A percentile compares a stretch with the other conserved stretches of the same genome.
phyloP scores from a whole-genome alignment of 805 yeast genomes.

The Barnettozyma californica region DNA sequence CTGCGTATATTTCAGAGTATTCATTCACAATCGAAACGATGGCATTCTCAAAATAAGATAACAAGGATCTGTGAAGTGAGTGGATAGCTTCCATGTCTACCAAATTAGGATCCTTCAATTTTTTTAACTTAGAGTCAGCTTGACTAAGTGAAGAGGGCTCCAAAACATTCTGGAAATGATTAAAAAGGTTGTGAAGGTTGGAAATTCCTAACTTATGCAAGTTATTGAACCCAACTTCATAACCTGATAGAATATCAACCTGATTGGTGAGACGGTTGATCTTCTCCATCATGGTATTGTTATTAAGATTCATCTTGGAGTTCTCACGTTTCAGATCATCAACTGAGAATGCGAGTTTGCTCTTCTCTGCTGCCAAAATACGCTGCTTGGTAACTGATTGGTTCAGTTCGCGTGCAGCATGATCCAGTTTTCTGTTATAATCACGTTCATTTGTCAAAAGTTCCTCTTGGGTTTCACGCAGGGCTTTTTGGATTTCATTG shows the following conservation, averaged over 20 bases:
- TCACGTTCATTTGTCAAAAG: conserved; percentile 29
- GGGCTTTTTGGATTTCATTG: conserved; percentile 19
- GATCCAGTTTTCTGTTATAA: conserved; percentile 26
- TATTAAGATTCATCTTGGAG: conserved; percentile 30
- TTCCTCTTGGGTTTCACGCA: conserved; percentile 19
- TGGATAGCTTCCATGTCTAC: conserved; percentile 25
- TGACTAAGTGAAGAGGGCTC: conserved; percentile 57
- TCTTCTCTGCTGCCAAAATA: conserved; percentile 38
- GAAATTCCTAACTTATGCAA: conserved; percentile 37
- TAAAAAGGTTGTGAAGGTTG: conserved; percentile 45
- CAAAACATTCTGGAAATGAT: conserved; percentile 46
- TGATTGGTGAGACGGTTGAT: conserved; percentile 25
- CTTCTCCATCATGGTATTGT: conserved; percentile 36
- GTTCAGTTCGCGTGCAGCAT: conserved; percentile 34
- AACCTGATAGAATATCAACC: conserved; percentile 23
- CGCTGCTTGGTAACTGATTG: conserved; percentile 40
- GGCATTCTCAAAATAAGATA: conserved; percentile 55
- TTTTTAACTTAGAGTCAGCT: conserved; percentile 46
- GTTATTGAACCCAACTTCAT: conserved; percentile 39
- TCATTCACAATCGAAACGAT: conserved; percentile 53
- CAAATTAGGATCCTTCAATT: conserved; percentile 28
- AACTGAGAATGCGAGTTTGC: conserved; percentile 35
- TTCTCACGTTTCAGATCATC: conserved; percentile 37
- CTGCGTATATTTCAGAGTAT: conserved; percentile 32
- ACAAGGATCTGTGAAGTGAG: conserved; percentile 36